phyloP scores from a whole-genome alignment of 78 protist species.

The Mastigamoeba balamuthi region DNA sequence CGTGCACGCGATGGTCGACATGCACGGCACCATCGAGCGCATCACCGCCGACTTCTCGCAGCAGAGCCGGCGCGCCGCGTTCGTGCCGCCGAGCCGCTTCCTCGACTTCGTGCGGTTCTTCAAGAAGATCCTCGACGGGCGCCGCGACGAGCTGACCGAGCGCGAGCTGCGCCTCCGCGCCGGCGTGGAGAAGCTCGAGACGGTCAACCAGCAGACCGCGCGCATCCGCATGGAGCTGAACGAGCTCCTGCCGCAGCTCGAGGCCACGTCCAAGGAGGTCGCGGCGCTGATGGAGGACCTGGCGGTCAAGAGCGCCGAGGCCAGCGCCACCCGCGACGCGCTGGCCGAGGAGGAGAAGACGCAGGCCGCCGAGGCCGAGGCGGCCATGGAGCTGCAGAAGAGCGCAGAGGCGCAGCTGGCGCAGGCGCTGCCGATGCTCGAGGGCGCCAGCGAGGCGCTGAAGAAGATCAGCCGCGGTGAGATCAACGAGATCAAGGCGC shows the following conservation, averaged over 20 bases:
- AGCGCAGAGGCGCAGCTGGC: slow-evolving; percentile 41
- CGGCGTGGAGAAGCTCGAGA: slow-evolving; percentile 38
- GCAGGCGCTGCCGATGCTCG: slow-evolving; percentile 63
- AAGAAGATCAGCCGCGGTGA: slow-evolving; percentile 30
- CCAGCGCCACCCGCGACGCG: background rate
- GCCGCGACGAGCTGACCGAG: background rate
- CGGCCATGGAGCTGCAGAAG: background rate
- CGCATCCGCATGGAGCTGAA: slow-evolving; percentile 10
- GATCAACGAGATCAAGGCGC: slow-evolving; percentile 43
- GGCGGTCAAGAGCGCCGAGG: background rate
- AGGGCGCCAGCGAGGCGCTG: slow-evolving; percentile 55
- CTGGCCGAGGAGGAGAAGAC: background rate
- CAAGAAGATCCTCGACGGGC: background rate
- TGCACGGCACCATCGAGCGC: background rate
- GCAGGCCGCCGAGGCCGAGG: background rate
- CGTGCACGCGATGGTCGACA: background rate
- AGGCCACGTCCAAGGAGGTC: background rate
- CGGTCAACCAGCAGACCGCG: slow-evolving; percentile 10
- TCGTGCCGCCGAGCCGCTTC: background rate
- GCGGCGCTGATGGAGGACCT: background rate
- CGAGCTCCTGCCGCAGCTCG: slow-evolving; percentile 29
- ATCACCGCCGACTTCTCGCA: background rate
- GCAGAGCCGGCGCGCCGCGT: background rate
- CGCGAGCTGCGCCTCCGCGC: background rate
- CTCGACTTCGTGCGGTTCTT: background rate